phyloP scores from a whole-genome alignment of 495 filamentous ascomycete species.

The Friedmanniomyces simplex region DNA sequence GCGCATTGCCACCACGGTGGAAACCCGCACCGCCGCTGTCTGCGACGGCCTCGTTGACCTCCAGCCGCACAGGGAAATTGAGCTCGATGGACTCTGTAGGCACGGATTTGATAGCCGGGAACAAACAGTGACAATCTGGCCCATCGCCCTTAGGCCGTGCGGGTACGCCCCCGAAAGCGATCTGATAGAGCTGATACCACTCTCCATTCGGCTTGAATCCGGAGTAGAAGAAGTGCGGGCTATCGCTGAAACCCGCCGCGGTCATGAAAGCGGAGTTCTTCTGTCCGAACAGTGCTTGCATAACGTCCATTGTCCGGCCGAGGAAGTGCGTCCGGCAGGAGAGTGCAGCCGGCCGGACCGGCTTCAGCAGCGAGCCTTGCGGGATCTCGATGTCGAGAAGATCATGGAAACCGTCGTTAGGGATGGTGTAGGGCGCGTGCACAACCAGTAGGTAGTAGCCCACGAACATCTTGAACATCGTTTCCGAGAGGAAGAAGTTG shows the following conservation, averaged over 20 bases:
- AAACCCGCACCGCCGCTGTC: constrained; percentile 41
- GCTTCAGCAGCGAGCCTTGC: constrained; percentile 37
- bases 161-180: constrained; percentile 43
- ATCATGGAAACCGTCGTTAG: constrained; percentile 41
- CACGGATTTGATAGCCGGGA: constrained; percentile 44
- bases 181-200: constrained; percentile 44
- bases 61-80: constrained; percentile 41
- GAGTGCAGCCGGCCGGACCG: constrained; percentile 39
- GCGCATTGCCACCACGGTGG: constrained; percentile 41
- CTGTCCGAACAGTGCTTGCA: constrained; percentile 41
- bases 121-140: constrained; percentile 43
- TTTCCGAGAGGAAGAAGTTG: constrained; percentile 41
- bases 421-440: constrained; percentile 36
- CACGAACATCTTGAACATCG: constrained; percentile 46
- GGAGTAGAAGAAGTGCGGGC: constrained; percentile 43
- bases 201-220: constrained; percentile 41
- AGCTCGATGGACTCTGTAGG: constrained; percentile 42
- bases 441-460: constrained; percentile 36
- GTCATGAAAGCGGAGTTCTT: constrained; percentile 39
- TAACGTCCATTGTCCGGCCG: constrained; percentile 38
- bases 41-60: constrained; percentile 40
- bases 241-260: constrained; percentile 42
- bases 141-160: constrained; percentile 40
- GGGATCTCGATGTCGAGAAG: constrained; percentile 40
- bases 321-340: constrained; percentile 42